These are phyloP conservation scores for Penicillium psychrofluorescens DNA, from an alignment of 495 filamentous ascomycete species.

Conservation along the genomic window DNA sequence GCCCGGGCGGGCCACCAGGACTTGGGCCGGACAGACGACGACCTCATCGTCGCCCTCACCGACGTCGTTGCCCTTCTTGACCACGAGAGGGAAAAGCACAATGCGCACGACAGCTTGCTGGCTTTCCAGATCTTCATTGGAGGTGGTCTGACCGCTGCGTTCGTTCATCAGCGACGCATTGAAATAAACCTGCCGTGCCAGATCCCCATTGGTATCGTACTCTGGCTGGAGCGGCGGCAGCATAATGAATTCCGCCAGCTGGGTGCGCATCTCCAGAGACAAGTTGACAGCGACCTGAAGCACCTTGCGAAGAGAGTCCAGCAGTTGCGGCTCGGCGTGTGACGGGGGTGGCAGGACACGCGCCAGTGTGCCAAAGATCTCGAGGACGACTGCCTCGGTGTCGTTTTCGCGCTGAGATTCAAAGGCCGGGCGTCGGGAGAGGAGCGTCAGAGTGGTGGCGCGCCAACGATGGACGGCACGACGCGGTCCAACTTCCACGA, in stretches of 20 bases:
- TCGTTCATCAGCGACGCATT: slow-evolving; percentile 92
- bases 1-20: slow-evolving; percentile 55
- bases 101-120: slow-evolving; percentile 73
- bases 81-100: slow-evolving; percentile 88
- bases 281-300: slow-evolving; percentile 76
- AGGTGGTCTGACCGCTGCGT: slow-evolving; percentile 58
- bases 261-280: slow-evolving; percentile 92
- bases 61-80: slow-evolving; percentile 84
- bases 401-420: slow-evolving; percentile 69
- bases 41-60: slow-evolving; percentile 85
- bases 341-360: slow-evolving; percentile 78
- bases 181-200: slow-evolving; percentile 74
- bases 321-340: slow-evolving; percentile 63
- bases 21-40: slow-evolving; percentile 88
- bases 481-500: slow-evolving; percentile 77
- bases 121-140: slow-evolving; percentile 70
- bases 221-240: slow-evolving; percentile 90
- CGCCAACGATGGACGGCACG: slow-evolving; percentile 91
- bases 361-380: slow-evolving; percentile 71
- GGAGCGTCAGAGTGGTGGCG: slow-evolving; percentile 82
- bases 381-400: slow-evolving; percentile 81
- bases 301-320: slow-evolving; percentile 74
- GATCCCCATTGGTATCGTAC: slow-evolving; percentile 87
- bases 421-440: slow-evolving; percentile 70
- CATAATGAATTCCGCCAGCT: slow-evolving; percentile 95